Evolutionary conservation across 306 rosid genomes (phyloP).

Genomic region (Prunus padus): DNA sequence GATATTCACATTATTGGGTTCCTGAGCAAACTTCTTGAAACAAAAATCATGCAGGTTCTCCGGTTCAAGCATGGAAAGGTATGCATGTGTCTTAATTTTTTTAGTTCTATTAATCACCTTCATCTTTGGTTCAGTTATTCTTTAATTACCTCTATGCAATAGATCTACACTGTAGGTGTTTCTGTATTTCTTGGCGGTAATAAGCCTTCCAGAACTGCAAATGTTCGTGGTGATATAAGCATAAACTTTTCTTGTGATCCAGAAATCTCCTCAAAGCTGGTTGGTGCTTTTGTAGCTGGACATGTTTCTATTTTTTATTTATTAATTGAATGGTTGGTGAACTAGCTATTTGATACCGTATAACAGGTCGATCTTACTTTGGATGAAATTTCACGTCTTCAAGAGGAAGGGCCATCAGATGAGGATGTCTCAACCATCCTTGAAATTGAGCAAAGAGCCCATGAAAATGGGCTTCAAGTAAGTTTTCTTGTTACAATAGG

Average conservation of each 20-base stretch:
- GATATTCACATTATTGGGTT: conserved; percentile 88
- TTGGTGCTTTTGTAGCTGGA: conserved; percentile 28
- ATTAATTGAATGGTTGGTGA: conserved; percentile 15
- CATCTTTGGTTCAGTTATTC: conserved; percentile 22
- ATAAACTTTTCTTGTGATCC: conserved; percentile 94
- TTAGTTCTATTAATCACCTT: conserved; percentile 20
- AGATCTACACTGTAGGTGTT: conserved; percentile 89
- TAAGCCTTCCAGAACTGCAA: conserved; percentile 82
- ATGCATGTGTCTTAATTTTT: conserved; percentile 15
- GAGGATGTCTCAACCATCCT: conserved; percentile 81
- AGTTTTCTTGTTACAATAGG: conserved; percentile 24
- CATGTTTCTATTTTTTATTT: neutral
- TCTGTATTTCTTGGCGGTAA: conserved; percentile 93
- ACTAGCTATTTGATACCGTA: conserved; percentile 27
- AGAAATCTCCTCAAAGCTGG: conserved; percentile 88
- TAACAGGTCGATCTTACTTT: conserved; percentile 83
- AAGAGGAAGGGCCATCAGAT: conserved; percentile 86
- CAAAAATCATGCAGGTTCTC: conserved; percentile 88
- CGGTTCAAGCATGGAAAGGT: conserved; percentile 98
- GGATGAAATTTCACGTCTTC: conserved; percentile 85
- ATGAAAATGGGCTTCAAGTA: conserved; percentile 97
- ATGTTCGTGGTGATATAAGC: conserved; percentile 88
- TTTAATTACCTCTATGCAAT: conserved; percentile 36
- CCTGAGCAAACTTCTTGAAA: conserved; percentile 91
- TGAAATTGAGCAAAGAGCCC: conserved; percentile 95